Conservation (phyloP, 1,284 basidiomycete species). For the Cystobasidiaceae sp. region DNA sequence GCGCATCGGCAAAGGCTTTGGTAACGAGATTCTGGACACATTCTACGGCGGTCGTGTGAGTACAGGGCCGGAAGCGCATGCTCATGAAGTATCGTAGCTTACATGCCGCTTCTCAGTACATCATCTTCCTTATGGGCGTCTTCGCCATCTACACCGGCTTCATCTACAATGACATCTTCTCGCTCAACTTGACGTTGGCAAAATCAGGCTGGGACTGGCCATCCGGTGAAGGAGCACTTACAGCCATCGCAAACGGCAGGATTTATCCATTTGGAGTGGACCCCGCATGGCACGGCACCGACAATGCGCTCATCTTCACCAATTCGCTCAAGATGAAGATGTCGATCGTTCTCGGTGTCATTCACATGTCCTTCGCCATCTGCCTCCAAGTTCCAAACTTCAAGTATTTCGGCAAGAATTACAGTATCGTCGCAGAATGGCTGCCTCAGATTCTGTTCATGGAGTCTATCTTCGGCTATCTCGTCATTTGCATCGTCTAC, state of each 20-base stretch:
- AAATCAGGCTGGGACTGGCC: constrained; percentile 85
- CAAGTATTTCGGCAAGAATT: constrained; percentile 77
- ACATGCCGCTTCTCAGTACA: constrained; percentile 69
- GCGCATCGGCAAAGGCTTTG: constrained; percentile 70
- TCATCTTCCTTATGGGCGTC: constrained; percentile 92
- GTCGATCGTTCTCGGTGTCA: constrained; percentile 93
- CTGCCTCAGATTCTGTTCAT: constrained; percentile 96
- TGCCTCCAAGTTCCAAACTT: constrained; percentile 95
- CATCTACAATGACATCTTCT: constrained; percentile 99
- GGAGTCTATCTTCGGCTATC: constrained; percentile 91
- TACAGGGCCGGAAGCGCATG: not conserved
- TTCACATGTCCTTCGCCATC: constrained; percentile 97
- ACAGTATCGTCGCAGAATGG: constrained; percentile 89
- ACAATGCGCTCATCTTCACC: constrained; percentile 87
- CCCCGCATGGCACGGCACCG: constrained; percentile 89
- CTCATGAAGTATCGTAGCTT: constrained; percentile 48
- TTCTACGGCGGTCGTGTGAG: constrained; percentile 65
- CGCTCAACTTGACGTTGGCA: constrained; percentile 82
- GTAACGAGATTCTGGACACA: constrained; percentile 73
- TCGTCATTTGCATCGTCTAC: constrained; percentile 90
- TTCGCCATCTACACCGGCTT: constrained; percentile 95
- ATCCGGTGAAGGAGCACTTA: constrained; percentile 48
- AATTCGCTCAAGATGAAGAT: constrained; percentile 99
- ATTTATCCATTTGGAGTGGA: constrained; percentile 92
- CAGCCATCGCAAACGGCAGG: constrained; percentile 59